Conservation (phyloP, 2,329 filamentous ascomycete species). For the Paracorniculantispora psalliotae region DNA sequence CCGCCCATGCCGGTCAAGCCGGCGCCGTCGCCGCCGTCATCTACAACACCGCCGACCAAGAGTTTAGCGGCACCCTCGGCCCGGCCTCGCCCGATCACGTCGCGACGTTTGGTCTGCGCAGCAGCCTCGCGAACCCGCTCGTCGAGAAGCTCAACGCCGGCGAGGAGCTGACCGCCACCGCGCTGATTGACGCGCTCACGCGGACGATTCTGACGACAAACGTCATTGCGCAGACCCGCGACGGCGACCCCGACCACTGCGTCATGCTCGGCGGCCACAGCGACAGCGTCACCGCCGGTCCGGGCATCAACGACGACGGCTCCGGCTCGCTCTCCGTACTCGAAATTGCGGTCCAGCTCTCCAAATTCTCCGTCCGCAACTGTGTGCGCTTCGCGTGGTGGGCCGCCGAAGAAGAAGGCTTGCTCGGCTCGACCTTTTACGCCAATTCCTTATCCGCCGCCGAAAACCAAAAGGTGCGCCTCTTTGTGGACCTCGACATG, state of each 20-base stretch:
- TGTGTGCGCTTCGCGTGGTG: conserved; percentile 65
- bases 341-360: conserved; percentile 56
- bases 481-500: conserved; percentile 70
- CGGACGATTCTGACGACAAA: conserved; percentile 52
- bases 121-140: conserved; percentile 53
- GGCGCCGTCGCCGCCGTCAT: conserved; percentile 68
- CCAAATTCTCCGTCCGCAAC: conserved; percentile 56
- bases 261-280: conserved; percentile 62
- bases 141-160: conserved; percentile 49
- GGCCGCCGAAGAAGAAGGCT: conserved; percentile 62
- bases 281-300: conserved; percentile 57
- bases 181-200: conserved; percentile 56
- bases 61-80: conserved; percentile 64
- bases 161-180: conserved; percentile 46
- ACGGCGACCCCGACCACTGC: conserved; percentile 57
- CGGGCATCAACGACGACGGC: conserved; percentile 76
- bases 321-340: conserved; percentile 59
- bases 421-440: conserved; percentile 60
- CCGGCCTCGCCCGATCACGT: conserved; percentile 54
- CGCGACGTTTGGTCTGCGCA: conserved; percentile 63
- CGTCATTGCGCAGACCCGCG: conserved; percentile 57
- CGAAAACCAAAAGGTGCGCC: conserved; percentile 58
- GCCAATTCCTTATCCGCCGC: conserved; percentile 47
- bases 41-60: conserved; percentile 65
- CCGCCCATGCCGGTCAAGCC: conserved; percentile 59